Percentiles rank a stretch among this genome's conserved stretches.
phyloP scores from a whole-genome alignment of 805 yeast species.

The Danielia reshetovae region DNA sequence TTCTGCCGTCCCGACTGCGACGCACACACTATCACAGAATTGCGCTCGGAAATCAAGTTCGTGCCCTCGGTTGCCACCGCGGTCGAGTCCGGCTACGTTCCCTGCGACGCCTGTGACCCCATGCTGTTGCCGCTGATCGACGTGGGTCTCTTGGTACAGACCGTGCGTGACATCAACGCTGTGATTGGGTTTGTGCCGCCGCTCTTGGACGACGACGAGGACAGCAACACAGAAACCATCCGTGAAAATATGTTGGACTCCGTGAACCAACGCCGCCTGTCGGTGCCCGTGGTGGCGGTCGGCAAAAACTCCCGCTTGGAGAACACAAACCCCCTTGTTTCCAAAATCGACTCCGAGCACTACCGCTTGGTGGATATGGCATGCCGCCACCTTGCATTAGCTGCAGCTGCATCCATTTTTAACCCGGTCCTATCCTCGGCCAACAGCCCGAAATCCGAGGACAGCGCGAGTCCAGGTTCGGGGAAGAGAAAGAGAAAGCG shows the following conservation, averaged over 20 bases:
- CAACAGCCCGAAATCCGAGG: conserved; percentile 21
- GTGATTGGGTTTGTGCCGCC: conserved; percentile 58
- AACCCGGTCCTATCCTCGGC: conserved; percentile 17
- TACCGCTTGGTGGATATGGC: conserved; percentile 69
- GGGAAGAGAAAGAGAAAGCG: conserved; percentile 46
- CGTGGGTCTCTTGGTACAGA: conserved; percentile 39
- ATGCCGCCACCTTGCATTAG: conserved; percentile 77
- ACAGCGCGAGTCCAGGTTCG: conserved; percentile 6
- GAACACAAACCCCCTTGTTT: conserved; percentile 24
- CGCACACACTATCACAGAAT: conserved; percentile 37
- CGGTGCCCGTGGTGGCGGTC: conserved; percentile 26
- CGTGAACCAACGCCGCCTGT: conserved; percentile 20
- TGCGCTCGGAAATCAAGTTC: conserved; percentile 45
- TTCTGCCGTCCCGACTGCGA: conserved; percentile 73
- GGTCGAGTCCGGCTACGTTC: conserved; percentile 37
- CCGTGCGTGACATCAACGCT: conserved; percentile 54
- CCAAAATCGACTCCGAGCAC: conserved; percentile 66
- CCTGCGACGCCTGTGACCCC: conserved; percentile 59
- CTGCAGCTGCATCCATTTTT: conserved; percentile 54
- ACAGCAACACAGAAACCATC: conserved; percentile 31
- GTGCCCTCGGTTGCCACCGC: conserved; percentile 42
- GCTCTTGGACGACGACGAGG: conserved; percentile 43
- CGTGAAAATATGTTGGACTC: conserved; percentile 32
- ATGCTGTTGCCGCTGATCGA: conserved; percentile 42
- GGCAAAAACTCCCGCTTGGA: conserved; percentile 3